Conservation (phyloP, 768 basidiomycete species). For the Gloeophyllum trabeum region DNA sequence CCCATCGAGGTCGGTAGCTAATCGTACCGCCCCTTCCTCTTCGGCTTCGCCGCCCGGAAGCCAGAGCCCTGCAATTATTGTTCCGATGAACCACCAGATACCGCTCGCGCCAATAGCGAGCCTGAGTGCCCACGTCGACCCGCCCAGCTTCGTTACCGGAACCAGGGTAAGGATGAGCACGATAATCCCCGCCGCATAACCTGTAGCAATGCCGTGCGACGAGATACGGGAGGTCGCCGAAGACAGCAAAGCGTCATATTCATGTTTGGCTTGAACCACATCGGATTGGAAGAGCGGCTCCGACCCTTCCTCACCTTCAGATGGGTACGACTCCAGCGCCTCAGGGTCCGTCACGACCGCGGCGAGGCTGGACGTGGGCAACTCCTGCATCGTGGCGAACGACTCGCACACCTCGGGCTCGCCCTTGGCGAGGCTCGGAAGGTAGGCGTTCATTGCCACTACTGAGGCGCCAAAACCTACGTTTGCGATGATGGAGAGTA, state of each 20-base stretch:
- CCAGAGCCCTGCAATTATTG: conserved; percentile 69
- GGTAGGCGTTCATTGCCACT: conserved; percentile 87
- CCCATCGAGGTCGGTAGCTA: conserved; percentile 7
- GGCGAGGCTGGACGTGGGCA: not conserved
- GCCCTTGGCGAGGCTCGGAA: conserved; percentile 61
- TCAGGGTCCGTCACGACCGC: too few species aligned
- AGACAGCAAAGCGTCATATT: conserved; percentile 52
- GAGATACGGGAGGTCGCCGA: conserved; percentile 77
- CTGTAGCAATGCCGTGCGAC: conserved; percentile 74
- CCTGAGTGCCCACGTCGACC: conserved; percentile 68
- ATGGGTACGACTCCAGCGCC: conserved; percentile 11
- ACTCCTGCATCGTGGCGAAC: conserved; percentile 18
- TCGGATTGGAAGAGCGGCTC: not conserved
- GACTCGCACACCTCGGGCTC: conserved; percentile 44
- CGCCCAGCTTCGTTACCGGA: conserved; percentile 63
- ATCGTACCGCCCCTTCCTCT: not conserved
- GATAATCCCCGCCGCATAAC: conserved; percentile 76
- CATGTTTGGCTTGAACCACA: not conserved
- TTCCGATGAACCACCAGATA: conserved; percentile 80
- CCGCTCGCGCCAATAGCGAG: conserved; percentile 82
- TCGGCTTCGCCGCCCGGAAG: conserved; percentile 36
- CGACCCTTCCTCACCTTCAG: conserved; percentile 1
- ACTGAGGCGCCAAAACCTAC: conserved; percentile 78
- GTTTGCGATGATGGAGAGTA: conserved; percentile 70
- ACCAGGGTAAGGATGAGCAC: conserved; percentile 65